phyloP scores from a whole-genome alignment of 2,329 filamentous ascomycete species.

The Epichloe gansuensis region DNA sequence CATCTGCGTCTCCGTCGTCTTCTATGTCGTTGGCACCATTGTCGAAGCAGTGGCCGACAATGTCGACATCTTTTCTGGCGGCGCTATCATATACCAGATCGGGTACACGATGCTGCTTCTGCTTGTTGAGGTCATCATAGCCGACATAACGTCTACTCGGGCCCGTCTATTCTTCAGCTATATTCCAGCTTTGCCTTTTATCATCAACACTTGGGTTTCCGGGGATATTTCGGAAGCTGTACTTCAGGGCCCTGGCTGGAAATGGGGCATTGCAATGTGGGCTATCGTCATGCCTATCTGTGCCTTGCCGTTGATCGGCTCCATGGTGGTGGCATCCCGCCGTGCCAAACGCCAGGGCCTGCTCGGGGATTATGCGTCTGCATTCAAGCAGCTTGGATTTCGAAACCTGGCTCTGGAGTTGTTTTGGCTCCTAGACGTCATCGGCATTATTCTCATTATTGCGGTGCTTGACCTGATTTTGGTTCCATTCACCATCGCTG shows the following conservation, averaged over 20 bases:
- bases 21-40: constrained; percentile 38
- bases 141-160: constrained; percentile 53
- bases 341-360: constrained; percentile 41
- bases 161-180: constrained; percentile 52
- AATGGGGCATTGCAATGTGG: constrained; percentile 58
- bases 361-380: constrained; percentile 13
- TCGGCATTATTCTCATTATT: constrained; percentile 44
- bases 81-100: constrained; percentile 51
- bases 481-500: constrained; percentile 48
- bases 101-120: constrained; percentile 49
- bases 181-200: constrained; percentile 45
- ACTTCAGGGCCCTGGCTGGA: constrained; percentile 27
- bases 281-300: constrained; percentile 50
- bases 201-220: constrained; percentile 52
- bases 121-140: constrained; percentile 49
- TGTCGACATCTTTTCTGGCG: constrained; percentile 36
- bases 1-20: constrained; percentile 36
- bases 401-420: constrained; percentile 27
- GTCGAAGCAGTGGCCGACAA: constrained; percentile 48
- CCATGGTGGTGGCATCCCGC: constrained; percentile 42
- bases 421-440: constrained; percentile 42
- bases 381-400: constrained; percentile 26
- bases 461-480: constrained; percentile 46
- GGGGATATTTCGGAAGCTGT: constrained; percentile 44
- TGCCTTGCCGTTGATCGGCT: constrained; percentile 43